These are phyloP conservation scores for Cladorrhinum sp. DNA, from an alignment of 2,329 filamentous ascomycete species.

Conservation along the genomic window DNA sequence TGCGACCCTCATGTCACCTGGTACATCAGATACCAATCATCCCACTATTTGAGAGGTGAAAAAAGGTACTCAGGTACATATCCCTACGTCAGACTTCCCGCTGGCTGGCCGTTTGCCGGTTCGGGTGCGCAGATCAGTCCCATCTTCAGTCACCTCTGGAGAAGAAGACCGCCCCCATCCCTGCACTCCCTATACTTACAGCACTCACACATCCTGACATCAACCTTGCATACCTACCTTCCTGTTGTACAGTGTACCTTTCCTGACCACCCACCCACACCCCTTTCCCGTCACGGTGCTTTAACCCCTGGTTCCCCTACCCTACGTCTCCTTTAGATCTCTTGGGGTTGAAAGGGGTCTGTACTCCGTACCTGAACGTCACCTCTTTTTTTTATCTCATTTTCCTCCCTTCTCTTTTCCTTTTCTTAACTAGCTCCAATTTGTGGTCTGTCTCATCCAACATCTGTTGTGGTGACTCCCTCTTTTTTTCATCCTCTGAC, in stretches of 20 bases:
- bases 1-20: no score
- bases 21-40: background rate
- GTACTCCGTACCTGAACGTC: no score
- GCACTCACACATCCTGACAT: conserved; percentile 19
- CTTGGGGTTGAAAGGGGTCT: background rate
- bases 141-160: conserved; percentile 11
- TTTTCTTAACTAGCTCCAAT: background rate
- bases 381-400: background rate
- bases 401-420: background rate
- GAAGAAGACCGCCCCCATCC: conserved; percentile 8
- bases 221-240: conserved; percentile 14
- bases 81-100: conserved; percentile 8
- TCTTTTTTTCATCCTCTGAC: background rate
- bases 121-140: conserved; percentile 21
- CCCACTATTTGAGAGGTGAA: background rate
- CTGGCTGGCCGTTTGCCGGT: conserved; percentile 13
- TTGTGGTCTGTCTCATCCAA: background rate
- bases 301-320: background rate
- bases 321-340: background rate
- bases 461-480: background rate
- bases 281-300: background rate
- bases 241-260: conserved; percentile 1
- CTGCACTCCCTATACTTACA: conserved; percentile 6
- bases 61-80: background rate
- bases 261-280: no score